Base-by-base conservation (phyloP, 1,139 yeast species). In the Yamadazyma songkhlaensis region DNA sequence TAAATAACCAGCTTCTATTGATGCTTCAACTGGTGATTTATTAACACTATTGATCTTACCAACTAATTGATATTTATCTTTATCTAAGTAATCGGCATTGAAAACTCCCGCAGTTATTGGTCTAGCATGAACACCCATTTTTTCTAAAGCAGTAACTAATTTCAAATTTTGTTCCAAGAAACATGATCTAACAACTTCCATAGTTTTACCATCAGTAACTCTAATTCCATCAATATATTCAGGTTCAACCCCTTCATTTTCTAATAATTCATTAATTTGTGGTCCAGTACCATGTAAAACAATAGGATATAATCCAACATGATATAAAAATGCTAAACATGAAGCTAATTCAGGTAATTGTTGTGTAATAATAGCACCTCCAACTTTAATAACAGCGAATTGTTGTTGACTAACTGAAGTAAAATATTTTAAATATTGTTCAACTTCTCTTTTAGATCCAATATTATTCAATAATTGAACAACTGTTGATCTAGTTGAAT, bases 271-370 rank as follows among this genome's bases (percentile, higher is more conserved):
- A 58, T 92, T 92, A 65, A 92, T 94, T 64, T 92, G 99, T 9
- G 99, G 99, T 20, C 99, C 99, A 2, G 98, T 92, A 30, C 99
- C 99, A 59, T 92, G 99, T 44, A 94, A 75, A 15, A 92, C 96
- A 46, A 92, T 88, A 14, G 99, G 99, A 56, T 90, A 92, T 48
- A 92, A 77, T 7, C 99, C 99, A 40, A 92, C 96, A 59, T 94
- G 99, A 68, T 92, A 92, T 50, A 92, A 72, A 62, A 92, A 92
- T 6, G 98, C 97, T 46, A 92, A 71, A 55, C 97, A 90, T 1
- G 96, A 87, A 0, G 98, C 98, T 51, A 92, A 72, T 62, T 92
- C 96, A 10, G 89, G 85, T 47, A 94, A 69, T 53, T 90, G 94
- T 54, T 92, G 95, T 35, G 97, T 90, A 59, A 92, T 92, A 54